Conservation (phyloP, 208 protist genomes). For the Crithidia bombi region DNA sequence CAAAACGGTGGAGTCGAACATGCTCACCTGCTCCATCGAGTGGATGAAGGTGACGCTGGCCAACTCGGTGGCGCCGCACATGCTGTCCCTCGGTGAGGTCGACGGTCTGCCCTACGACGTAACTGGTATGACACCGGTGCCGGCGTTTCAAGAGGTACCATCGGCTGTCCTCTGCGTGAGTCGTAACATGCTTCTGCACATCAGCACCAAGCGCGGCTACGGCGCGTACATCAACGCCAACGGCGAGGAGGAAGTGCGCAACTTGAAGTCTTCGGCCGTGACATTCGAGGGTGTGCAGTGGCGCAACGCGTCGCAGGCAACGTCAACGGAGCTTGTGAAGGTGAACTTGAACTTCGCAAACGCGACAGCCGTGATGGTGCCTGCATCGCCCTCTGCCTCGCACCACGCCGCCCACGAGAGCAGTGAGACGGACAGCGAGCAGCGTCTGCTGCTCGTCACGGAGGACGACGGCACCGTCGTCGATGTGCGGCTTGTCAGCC, state of each 20-base stretch:
- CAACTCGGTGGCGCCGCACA: constrained; percentile 39
- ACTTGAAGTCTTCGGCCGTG: constrained; percentile 47
- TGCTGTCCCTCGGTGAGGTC: constrained; percentile 81
- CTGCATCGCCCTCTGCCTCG: not conserved
- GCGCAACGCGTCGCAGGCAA: constrained; percentile 48
- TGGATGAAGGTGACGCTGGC: constrained; percentile 72
- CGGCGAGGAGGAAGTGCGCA: constrained; percentile 74
- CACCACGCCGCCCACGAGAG: no score
- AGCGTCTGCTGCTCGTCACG: constrained; percentile 64
- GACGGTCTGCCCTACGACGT: constrained; percentile 81
- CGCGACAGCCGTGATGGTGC: constrained; percentile 36
- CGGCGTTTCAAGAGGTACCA: constrained; percentile 59
- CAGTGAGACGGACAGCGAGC: constrained; percentile 1
- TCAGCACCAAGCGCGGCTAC: constrained; percentile 80
- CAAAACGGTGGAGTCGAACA: constrained; percentile 73
- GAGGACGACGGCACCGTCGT: constrained; percentile 82
- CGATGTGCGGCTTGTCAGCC: constrained; percentile 43
- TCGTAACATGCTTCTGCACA: constrained; percentile 78
- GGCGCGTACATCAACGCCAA: constrained; percentile 77
- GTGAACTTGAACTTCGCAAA: constrained; percentile 83
- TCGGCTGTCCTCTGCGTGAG: constrained; percentile 78
- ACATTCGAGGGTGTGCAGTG: constrained; percentile 56
- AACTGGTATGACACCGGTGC: constrained; percentile 79
- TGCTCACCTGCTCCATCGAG: constrained; percentile 79
- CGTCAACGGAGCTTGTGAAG: constrained; percentile 52